These are phyloP conservation scores for Tetradesmus lagerheimii DNA, from an alignment of 139 green algal species.

Conservation along the genomic window DNA sequence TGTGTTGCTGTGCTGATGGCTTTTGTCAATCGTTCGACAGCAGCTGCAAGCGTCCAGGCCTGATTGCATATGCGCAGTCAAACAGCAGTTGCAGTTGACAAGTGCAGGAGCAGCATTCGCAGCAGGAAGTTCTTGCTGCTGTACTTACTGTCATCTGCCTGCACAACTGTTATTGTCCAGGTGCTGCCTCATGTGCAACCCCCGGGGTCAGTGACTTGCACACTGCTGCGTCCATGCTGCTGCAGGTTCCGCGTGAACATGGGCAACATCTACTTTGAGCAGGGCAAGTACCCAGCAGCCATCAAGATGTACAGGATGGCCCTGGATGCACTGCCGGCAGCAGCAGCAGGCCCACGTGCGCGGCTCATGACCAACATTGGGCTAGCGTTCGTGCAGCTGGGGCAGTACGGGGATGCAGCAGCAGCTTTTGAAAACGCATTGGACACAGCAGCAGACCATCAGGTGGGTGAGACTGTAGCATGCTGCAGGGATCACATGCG, in stretches of 20 bases:
- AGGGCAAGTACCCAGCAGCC: conserved; percentile 70
- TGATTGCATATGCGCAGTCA: too few species aligned
- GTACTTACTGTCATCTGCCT: neutral
- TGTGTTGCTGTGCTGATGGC: neutral
- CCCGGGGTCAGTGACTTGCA: neutral
- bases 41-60: too few species aligned
- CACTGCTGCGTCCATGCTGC: neutral
- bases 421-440: conserved; percentile 77
- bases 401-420: conserved; percentile 85
- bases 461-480: conserved; percentile 45
- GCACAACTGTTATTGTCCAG: too few species aligned
- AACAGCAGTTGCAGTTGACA: neutral
- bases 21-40: too few species aligned
- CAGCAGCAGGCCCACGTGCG: conserved; percentile 18
- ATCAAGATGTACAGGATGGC: conserved; percentile 94
- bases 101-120: neutral
- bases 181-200: too few species aligned
- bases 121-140: neutral
- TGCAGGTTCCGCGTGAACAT: conserved; percentile 89
- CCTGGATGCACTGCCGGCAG: conserved; percentile 80
- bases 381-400: conserved; percentile 81
- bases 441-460: conserved; percentile 77
- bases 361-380: conserved; percentile 84
- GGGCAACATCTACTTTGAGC: conserved; percentile 89
- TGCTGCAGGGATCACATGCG: neutral